A percentile compares a stretch with the other conserved stretches of the same genome.
Evolutionary conservation across 345 rosid species (phyloP).

Genomic region (Eutrema heterophyllum): DNA sequence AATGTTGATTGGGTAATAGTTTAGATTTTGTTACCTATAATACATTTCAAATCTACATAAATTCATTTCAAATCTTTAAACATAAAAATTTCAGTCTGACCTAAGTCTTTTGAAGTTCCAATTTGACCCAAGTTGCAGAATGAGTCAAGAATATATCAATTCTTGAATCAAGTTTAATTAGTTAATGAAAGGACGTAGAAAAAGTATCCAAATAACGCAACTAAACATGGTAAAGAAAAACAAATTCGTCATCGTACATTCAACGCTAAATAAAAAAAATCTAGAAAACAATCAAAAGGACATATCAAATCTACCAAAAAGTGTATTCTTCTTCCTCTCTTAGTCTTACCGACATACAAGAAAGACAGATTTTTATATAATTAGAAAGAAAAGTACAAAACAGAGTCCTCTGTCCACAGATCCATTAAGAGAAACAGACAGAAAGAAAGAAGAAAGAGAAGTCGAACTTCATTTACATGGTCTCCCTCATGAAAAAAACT

Average conservation of each 20-base stretch:
- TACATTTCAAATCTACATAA: neutral
- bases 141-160: neutral
- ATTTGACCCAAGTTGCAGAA: neutral
- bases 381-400: conserved; percentile 6
- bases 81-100: neutral
- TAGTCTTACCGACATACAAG: conserved; percentile 17
- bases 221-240: neutral
- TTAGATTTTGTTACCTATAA: neutral
- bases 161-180: neutral
- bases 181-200: neutral
- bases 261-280: neutral
- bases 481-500: conserved; percentile 9
- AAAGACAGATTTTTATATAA: neutral
- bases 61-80: neutral
- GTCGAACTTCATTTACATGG: conserved; percentile 20
- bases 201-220: neutral
- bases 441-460: neutral
- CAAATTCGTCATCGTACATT: neutral
- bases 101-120: neutral
- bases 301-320: neutral
- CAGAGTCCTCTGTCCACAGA: conserved; percentile 7
- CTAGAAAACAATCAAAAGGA: neutral
- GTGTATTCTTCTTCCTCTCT: neutral
- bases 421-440: neutral
- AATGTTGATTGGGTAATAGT: neutral